Conservation (phyloP, 2,329 filamentous ascomycete species). For the Aspergillus floridensis region DNA sequence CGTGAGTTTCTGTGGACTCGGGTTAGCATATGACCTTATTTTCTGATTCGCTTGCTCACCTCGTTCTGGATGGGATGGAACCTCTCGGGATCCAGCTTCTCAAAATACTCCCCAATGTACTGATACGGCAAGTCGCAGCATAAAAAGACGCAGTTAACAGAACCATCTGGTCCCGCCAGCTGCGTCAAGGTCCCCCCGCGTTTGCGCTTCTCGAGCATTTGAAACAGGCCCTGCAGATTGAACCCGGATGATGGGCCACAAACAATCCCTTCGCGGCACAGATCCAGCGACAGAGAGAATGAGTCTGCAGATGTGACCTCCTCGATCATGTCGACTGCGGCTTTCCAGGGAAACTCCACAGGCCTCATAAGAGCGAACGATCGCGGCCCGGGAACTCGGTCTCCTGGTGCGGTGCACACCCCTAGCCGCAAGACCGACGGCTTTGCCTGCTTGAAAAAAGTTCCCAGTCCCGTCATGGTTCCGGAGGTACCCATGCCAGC, state of each 20-base stretch:
- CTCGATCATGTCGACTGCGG: constrained; percentile 55
- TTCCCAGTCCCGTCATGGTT: constrained; percentile 51
- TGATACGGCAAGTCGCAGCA: constrained; percentile 65
- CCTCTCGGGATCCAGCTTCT: constrained; percentile 50
- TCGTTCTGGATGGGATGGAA: constrained; percentile 53
- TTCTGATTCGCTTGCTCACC: constrained; percentile 25
- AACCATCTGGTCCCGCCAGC: constrained; percentile 46
- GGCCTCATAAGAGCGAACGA: constrained; percentile 51
- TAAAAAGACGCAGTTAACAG: constrained; percentile 57
- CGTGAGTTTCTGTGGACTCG: constrained; percentile 40
- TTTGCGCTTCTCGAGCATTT: constrained; percentile 53
- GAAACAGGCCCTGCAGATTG: constrained; percentile 53
- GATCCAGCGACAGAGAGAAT: constrained; percentile 52
- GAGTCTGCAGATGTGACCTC: constrained; percentile 57
- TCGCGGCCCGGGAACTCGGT: constrained; percentile 60
- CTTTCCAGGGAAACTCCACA: constrained; percentile 58
- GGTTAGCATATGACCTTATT: constrained; percentile 5
- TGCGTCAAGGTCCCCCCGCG: constrained; percentile 43
- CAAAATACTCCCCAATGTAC: constrained; percentile 60
- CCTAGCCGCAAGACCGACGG: constrained; percentile 40
- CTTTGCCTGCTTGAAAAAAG: constrained; percentile 51
- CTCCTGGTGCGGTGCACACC: constrained; percentile 57
- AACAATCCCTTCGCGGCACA: constrained; percentile 58
- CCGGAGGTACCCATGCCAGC: constrained; percentile 58
- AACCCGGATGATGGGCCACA: constrained; percentile 62